Base-by-base conservation (phyloP, 31 red algal genomes). In the Odonthalia washingtoniensis region DNA sequence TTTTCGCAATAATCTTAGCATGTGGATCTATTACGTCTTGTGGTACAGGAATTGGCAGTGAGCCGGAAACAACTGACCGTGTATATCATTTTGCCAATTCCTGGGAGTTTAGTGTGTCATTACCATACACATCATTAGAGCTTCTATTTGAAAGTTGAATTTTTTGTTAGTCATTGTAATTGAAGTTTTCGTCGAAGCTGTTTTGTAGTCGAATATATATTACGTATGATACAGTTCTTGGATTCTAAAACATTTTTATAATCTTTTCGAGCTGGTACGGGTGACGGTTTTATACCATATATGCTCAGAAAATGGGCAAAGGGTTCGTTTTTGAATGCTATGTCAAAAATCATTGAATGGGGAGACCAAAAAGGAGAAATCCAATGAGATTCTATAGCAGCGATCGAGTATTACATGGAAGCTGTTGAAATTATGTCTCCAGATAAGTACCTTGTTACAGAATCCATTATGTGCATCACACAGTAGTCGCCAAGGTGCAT, bases 401-500 rank as follows among this genome's bases (percentile, higher is more conserved):
- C n/a, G n/a, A n/a, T n/a, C n/a, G n/a, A n/a, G n/a, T n/a, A n/a
- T n/a, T n/a, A n/a, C n/a, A n/a, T n/a, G n/a, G n/a, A n/a, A n/a
- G n/a, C n/a, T n/a, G n/a, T n/a, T n/a, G n/a, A n/a, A n/a, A n/a
- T n/a, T 5, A 65, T 38, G 34, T 64, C 21, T 17, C 14, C 77
- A 38, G 52, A 0, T 0, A 46, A 81, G n/a, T 62, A 81, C 40
- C 4, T 0, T 9, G 46, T 65, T n/a, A 65, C 42, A n/a, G 45
- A 57, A 34, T 81, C 77, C 45, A 81, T 81, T 0, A 52, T 30
- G 36, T 81, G 77, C 0, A 69, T 35, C 34, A 81, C 27, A 64
- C 46, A 46, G 31, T 35, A 42, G 5, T 65, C 52, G 32, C 34
- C 40, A 0, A 81, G 77, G 34, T 64, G 34, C 32, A 64, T 42